phyloP scores from a whole-genome alignment of 768 basidiomycete genomes.

The Suillus variegatus region DNA sequence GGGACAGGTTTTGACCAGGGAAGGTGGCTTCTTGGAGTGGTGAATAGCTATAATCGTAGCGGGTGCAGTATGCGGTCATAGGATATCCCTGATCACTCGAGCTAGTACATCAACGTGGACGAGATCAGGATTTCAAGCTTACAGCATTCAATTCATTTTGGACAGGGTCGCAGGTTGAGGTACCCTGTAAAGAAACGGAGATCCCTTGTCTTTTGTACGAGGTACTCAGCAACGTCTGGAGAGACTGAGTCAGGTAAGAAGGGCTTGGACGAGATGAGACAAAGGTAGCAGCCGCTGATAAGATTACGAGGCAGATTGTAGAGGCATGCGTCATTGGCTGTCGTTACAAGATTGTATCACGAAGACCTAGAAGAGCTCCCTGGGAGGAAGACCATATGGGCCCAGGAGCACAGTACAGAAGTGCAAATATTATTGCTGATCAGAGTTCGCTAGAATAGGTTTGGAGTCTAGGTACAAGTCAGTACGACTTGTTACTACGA shows the following conservation, averaged over 20 bases:
- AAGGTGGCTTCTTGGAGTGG: no score
- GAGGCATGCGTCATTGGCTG: conserved; percentile 19
- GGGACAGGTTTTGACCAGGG: no score
- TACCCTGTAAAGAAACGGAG: conserved; percentile 22
- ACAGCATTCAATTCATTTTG: conserved; percentile 25
- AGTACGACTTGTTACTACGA: no score
- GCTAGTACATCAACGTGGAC: conserved; percentile 13
- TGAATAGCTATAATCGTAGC: no score
- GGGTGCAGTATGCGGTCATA: conserved; percentile 38
- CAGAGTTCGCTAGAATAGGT: no score
- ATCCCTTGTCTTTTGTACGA: conserved; percentile 13
- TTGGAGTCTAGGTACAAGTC: no score
- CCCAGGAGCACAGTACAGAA: background rate
- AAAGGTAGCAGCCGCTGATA: conserved; percentile 9
- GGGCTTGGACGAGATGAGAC: conserved; percentile 9
- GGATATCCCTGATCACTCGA: conserved; percentile 26
- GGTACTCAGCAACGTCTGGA: conserved; percentile 2
- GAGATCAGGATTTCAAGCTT: conserved; percentile 7
- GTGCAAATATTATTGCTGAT: background rate
- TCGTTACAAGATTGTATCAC: background rate
- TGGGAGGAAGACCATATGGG: background rate
- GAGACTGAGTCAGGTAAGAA: conserved; percentile 9
- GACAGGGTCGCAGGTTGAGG: conserved; percentile 25
- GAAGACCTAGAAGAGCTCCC: background rate
- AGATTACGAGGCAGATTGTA: background rate